Evolutionary conservation across 768 basidiomycete species (phyloP), one percentile per base, ranked within the genome.

Genomic region (Paxillus rubicundulus): DNA sequence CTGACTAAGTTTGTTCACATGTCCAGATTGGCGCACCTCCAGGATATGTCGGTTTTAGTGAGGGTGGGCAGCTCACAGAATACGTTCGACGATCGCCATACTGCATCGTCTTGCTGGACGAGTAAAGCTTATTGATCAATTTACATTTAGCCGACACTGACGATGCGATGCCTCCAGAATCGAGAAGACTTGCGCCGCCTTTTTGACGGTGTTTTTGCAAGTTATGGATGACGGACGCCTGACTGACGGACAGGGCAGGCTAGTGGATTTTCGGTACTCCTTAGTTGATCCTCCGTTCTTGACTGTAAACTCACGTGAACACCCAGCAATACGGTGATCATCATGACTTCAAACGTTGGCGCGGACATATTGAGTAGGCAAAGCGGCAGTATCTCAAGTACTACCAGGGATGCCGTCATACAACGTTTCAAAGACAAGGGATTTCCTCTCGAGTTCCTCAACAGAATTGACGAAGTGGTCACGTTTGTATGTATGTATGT

Each of bases 291-390:
- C 37, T 4, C 9, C 27, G 10, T 24, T 14, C 39, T 30, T 17
- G 13, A 38, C 5, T 39, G 30, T 37, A 50, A 24, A 13, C 41
- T 46, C 9, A 44, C 14, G 21, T 20, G 9, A 47, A 50, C 60
- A 12, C 57, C 64, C 77, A 76, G 82, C 51, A 92, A 92, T 66
- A 88, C 89, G 1, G 87, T 92, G 64, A 89, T 93, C 64, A 87
- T 91, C 67, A 86, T 93, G 82, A 94, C 91, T 3, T 89, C 87
- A 50, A 95, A 95, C 65, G 76, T 93, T 37, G 92, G 87, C 34
- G 85, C 87, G 3, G 76, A 76, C 20, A 85, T 77, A 68, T 74
- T 89, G 47, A 85, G 87, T 56, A 37, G 30, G 48, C 41, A 70
- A 67, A 5, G 54, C 58, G 9, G 61, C 50, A 8, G 62, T 69